Percentiles rank a stretch among this genome's conserved stretches.
phyloP scores from a whole-genome alignment of 2,329 filamentous ascomycete species.

The Penicillium sp. region DNA sequence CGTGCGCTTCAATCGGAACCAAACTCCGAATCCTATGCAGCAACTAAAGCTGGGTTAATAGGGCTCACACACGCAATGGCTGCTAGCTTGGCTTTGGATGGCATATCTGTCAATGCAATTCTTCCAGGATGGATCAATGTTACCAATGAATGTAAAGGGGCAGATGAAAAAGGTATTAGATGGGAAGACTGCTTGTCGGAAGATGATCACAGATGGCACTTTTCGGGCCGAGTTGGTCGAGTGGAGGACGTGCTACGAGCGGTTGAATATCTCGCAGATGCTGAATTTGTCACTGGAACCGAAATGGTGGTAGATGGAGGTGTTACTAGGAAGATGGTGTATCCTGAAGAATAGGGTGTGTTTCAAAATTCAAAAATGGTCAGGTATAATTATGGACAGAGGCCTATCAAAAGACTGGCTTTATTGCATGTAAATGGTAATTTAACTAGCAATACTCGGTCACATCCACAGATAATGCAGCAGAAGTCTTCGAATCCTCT shows the following conservation, averaged over 20 bases:
- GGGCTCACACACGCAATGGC: constrained; percentile 12
- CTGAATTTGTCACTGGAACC: constrained; percentile 13
- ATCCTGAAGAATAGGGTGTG: constrained; percentile 10
- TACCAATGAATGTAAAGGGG: constrained; percentile 12
- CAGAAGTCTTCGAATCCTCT: neutral
- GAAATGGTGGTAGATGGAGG: constrained; percentile 14
- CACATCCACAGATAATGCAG: neutral
- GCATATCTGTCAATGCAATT: constrained; percentile 10
- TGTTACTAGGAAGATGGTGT: constrained; percentile 13
- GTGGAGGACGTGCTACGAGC: constrained; percentile 12
- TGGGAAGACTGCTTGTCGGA: constrained; percentile 10
- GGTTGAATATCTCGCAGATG: constrained; percentile 11
- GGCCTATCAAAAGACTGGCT: neutral
- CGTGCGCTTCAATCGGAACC: constrained; percentile 13
- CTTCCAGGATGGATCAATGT: constrained; percentile 14
- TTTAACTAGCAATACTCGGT: neutral
- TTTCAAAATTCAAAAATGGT: neutral
- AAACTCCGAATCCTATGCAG: constrained; percentile 11
- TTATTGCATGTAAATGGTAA: neutral
- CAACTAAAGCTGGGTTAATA: constrained; percentile 11
- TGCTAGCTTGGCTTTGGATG: constrained; percentile 7
- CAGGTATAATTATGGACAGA: neutral
- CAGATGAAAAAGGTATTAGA: neutral
- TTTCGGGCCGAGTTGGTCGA: constrained; percentile 11
- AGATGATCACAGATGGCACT: constrained; percentile 12